Evolutionary conservation across 2,329 filamentous ascomycete genomes (phyloP).

Genomic region (Trichoderma sp.): DNA sequence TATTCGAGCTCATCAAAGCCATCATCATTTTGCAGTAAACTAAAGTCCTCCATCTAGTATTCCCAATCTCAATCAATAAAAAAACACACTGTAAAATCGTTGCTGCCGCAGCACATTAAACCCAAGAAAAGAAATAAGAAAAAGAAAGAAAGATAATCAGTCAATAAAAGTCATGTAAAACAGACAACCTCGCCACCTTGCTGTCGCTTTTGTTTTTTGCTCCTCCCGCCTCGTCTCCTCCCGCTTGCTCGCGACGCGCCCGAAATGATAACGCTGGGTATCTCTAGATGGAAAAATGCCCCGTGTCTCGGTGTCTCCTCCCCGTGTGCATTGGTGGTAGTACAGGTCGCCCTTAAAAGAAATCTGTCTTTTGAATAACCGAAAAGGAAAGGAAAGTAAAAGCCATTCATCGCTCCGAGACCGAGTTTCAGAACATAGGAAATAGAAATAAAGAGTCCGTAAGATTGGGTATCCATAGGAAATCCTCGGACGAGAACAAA

Average conservation of each 20-base stretch:
- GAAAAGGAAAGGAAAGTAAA: background rate
- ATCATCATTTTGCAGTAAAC: conserved; percentile 20
- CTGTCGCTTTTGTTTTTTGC: conserved; percentile 5
- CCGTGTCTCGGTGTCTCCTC: conserved; percentile 25
- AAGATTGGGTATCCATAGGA: conserved; percentile 21
- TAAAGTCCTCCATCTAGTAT: conserved; percentile 16
- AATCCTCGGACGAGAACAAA: conserved; percentile 18
- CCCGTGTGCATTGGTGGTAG: conserved; percentile 22
- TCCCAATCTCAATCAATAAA: conserved; percentile 5
- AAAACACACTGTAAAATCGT: background rate
- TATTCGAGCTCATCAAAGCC: conserved; percentile 19
- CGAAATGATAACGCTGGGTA: conserved; percentile 33
- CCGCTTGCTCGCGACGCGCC: conserved; percentile 17
- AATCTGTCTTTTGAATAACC: conserved; percentile 22
- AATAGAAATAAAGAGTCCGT: conserved; percentile 16
- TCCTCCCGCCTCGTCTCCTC: background rate
- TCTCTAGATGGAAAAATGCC: conserved; percentile 37
- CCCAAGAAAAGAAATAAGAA: background rate
- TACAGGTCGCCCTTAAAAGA: conserved; percentile 24
- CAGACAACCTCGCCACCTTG: conserved; percentile 18
- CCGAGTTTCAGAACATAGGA: conserved; percentile 8
- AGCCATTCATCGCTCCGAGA: conserved; percentile 18
- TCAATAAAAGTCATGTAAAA: conserved; percentile 14
- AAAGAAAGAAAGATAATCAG: background rate
- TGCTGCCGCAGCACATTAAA: conserved; percentile 4